Evolutionary conservation across 768 basidiomycete species (phyloP).

Genomic region (Mycena rebaudengoi): DNA sequence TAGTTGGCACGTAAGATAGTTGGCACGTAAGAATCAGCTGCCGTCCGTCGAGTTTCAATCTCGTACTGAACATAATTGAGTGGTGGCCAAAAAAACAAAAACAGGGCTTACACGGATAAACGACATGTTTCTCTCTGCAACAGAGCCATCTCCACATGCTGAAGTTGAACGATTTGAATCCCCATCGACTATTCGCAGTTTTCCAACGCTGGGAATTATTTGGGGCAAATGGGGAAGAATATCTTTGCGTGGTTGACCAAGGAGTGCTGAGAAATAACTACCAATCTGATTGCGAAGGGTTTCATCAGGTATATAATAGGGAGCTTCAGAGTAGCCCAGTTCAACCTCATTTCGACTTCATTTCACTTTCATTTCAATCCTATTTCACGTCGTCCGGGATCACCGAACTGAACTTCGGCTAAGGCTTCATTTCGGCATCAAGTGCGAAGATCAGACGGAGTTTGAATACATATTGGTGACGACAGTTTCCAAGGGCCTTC

Average conservation of each 20-base stretch:
- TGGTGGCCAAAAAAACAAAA: background rate
- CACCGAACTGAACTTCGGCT: no score
- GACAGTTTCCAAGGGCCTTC: no score
- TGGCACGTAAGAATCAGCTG: background rate
- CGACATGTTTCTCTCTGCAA: conserved; percentile 1
- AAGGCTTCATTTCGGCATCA: no score
- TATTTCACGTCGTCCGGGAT: background rate
- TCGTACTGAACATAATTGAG: conserved; percentile 3
- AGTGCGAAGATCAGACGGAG: no score
- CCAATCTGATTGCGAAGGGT: conserved; percentile 20
- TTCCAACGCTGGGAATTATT: conserved; percentile 1
- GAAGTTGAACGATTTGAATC: background rate
- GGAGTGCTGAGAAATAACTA: conserved; percentile 21
- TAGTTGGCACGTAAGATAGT: no score
- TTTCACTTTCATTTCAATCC: no score
- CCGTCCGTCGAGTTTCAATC: background rate
- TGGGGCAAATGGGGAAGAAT: background rate
- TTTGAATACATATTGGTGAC: no score
- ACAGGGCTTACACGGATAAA: background rate
- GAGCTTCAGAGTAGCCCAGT: no score
- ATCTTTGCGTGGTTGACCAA: background rate
- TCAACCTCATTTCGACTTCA: no score
- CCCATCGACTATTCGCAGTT: background rate
- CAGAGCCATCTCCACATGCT: background rate
- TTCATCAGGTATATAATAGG: conserved; percentile 12